Evolutionary conservation across 2,329 filamentous ascomycete species (phyloP).

Genomic region (Fusarium brachygibbosum): DNA sequence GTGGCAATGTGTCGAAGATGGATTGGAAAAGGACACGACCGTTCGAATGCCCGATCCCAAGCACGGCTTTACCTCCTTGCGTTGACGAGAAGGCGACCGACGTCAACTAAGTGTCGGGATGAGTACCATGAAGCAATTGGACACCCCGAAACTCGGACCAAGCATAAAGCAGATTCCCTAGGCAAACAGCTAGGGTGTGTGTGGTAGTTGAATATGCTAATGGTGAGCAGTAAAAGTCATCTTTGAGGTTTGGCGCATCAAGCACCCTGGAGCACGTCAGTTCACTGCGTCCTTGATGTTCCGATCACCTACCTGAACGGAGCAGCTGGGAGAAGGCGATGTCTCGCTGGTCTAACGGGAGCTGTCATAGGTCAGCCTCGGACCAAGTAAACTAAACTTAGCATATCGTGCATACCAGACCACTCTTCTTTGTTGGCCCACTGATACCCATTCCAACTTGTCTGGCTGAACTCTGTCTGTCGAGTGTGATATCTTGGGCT

Average conservation of each 20-base stretch:
- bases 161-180: slow-evolving; percentile 83
- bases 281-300: not conserved
- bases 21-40: slow-evolving; percentile 84
- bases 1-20: slow-evolving; percentile 75
- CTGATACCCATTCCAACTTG: slow-evolving; percentile 47
- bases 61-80: slow-evolving; percentile 80
- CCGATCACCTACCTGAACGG: slow-evolving; percentile 77
- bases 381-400: not conserved
- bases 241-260: slow-evolving; percentile 87
- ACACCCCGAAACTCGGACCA: slow-evolving; percentile 87
- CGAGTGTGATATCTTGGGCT: not conserved
- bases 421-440: slow-evolving; percentile 42
- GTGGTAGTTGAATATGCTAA: slow-evolving; percentile 85
- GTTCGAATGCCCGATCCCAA: slow-evolving; percentile 86
- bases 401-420: slow-evolving; percentile 12
- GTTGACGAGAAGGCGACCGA: slow-evolving; percentile 91
- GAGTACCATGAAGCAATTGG: slow-evolving; percentile 57
- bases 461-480: slow-evolving; percentile 29
- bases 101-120: slow-evolving; percentile 71
- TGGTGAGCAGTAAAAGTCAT: slow-evolving; percentile 95
- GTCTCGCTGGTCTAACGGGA: slow-evolving; percentile 28
- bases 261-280: slow-evolving; percentile 72
- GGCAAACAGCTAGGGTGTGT: slow-evolving; percentile 84
- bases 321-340: slow-evolving; percentile 71
- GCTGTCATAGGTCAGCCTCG: slow-evolving; percentile 33